phyloP scores from a whole-genome alignment of 768 basidiomycete genomes.

The Termitomyces sp. region DNA sequence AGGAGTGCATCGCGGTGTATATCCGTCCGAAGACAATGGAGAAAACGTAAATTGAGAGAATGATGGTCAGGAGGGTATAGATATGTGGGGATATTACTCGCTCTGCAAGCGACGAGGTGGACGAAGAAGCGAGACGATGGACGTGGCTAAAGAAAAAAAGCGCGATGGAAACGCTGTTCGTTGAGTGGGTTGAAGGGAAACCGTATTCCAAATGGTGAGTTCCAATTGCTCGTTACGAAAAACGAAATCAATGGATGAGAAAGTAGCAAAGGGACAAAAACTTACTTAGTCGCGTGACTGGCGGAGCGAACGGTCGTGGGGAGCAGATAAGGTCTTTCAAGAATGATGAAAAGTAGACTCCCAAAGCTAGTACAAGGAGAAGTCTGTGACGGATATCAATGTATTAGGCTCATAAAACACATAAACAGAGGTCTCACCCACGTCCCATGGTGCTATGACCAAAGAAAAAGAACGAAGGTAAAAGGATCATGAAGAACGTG shows the following conservation, averaged over 20 bases:
- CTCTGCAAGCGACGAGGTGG: constrained; percentile 14
- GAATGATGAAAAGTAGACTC: constrained; percentile 85
- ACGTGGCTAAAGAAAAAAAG: constrained; percentile 66
- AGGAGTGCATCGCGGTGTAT: constrained; percentile 87
- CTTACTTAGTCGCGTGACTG: constrained; percentile 80
- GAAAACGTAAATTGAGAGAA: constrained; percentile 54
- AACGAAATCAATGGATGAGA: not conserved
- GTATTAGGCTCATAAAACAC: not conserved
- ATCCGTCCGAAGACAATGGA: constrained; percentile 77
- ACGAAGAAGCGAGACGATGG: constrained; percentile 41
- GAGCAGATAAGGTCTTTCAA: constrained; percentile 88
- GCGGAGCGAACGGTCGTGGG: constrained; percentile 86
- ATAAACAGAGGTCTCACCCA: constrained; percentile 46
- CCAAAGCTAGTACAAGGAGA: constrained; percentile 63
- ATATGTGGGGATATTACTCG: constrained; percentile 37
- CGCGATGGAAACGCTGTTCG: constrained; percentile 86
- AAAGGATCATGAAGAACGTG: constrained; percentile 88
- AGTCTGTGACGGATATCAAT: constrained; percentile 35
- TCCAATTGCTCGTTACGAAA: constrained; percentile 52
- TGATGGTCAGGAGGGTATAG: constrained; percentile 34
- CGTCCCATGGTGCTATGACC: constrained; percentile 65
- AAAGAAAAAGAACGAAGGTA: constrained; percentile 88
- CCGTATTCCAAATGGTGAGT: constrained; percentile 88
- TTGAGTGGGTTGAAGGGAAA: constrained; percentile 93
- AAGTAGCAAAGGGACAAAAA: not conserved